phyloP scores from a whole-genome alignment of 176 grass and related monocot species.

The Rhipidocladum racemiflorum region DNA sequence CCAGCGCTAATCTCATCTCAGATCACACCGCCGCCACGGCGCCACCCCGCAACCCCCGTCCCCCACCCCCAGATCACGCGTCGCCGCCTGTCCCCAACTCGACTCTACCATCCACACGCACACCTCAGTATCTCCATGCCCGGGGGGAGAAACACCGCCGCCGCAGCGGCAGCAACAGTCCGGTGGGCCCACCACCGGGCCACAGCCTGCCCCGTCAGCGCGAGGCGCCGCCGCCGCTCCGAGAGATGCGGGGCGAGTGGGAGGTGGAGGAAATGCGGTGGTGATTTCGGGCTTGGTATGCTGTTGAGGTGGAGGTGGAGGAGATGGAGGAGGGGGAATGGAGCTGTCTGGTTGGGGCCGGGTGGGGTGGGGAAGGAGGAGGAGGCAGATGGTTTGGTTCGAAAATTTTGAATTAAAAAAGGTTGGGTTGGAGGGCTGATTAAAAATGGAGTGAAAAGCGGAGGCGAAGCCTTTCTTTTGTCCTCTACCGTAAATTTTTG shows the following conservation, averaged over 20 bases:
- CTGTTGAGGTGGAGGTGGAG: constrained; percentile 28
- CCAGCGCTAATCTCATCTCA: constrained; percentile 56
- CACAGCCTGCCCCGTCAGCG: not conserved
- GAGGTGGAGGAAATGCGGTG: constrained; percentile 35
- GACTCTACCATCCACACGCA: not conserved
- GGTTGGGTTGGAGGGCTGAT: not conserved
- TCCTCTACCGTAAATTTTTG: too few species aligned
- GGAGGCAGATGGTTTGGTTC: constrained; percentile 50
- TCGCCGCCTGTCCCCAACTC: constrained; percentile 4
- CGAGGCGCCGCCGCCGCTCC: not conserved
- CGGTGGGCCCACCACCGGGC: not conserved
- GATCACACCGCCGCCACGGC: constrained; percentile 54
- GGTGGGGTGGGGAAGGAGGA: constrained; percentile 6
- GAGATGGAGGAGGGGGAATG: constrained; percentile 49
- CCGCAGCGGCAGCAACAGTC: not conserved
- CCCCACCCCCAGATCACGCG: constrained; percentile 48
- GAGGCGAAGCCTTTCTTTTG: too few species aligned
- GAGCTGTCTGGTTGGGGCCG: constrained; percentile 48
- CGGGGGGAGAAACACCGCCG: not conserved
- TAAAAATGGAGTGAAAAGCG: too few species aligned
- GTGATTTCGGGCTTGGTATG: constrained; percentile 45
- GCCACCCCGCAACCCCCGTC: not conserved
- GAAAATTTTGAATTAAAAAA: constrained; percentile 58
- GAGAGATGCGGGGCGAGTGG: not conserved
- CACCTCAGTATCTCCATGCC: not conserved